These are phyloP conservation scores for Candida corydali DNA, from an alignment of 805 yeast genomes.

Conservation along the genomic window DNA sequence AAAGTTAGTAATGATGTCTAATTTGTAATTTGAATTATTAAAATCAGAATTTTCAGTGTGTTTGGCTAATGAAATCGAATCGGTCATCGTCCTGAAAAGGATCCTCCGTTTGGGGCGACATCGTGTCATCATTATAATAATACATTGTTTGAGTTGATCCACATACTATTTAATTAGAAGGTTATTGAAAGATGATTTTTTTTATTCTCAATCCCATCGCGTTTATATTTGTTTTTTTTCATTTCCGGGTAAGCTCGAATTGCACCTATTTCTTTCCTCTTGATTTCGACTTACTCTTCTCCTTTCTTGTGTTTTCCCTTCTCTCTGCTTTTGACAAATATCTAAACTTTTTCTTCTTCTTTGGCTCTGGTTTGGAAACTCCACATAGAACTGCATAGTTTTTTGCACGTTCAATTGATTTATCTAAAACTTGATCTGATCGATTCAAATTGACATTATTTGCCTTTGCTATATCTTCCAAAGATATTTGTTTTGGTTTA, in stretches of 20 bases:
- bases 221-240: neutral
- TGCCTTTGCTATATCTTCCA: conserved; percentile 47
- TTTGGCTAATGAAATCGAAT: conserved; percentile 59
- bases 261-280: conserved; percentile 6
- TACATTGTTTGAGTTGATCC: too few species aligned
- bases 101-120: conserved; percentile 78
- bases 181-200: neutral
- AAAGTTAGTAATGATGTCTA: conserved; percentile 4
- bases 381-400: conserved; percentile 72
- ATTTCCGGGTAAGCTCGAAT: too few species aligned
- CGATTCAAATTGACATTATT: conserved; percentile 69
- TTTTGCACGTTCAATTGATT: conserved; percentile 74
- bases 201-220: neutral
- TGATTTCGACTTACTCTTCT: conserved; percentile 17
- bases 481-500: conserved; percentile 14
- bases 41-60: conserved; percentile 66
- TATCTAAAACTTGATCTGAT: conserved; percentile 65
- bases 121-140: conserved; percentile 50
- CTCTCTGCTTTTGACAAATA: conserved; percentile 82
- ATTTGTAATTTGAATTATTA: neutral
- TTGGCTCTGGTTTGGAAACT: conserved; percentile 36
- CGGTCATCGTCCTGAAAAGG: conserved; percentile 62
- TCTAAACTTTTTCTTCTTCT: conserved; percentile 64
- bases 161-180: conserved; percentile 1
- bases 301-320: conserved; percentile 40